A percentile compares a stretch with the other conserved stretches of the same genome.
Conservation (phyloP, 2,329 filamentous ascomycete genomes). For the Ceratocystis alfenasii region DNA sequence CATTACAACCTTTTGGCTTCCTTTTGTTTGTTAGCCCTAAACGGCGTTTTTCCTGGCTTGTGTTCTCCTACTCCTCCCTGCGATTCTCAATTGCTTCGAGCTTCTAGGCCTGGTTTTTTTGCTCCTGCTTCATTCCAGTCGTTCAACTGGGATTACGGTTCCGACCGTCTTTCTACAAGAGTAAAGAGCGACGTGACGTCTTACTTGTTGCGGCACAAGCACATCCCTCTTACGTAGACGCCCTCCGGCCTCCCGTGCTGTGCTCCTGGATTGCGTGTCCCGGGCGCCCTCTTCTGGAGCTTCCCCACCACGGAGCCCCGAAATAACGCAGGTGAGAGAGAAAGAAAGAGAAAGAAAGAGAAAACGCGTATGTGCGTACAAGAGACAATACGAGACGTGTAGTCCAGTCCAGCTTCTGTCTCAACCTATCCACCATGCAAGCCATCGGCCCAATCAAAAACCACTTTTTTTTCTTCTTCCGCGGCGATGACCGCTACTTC, state of each 20-base stretch:
- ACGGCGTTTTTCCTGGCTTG: not conserved
- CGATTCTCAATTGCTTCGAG: not conserved
- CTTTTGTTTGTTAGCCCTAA: not conserved
- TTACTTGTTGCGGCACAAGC: too few species aligned
- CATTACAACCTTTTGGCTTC: not conserved
- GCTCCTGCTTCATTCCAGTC: not conserved
- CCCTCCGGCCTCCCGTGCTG: not conserved
- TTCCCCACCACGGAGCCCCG: not conserved
- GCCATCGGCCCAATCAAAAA: conserved; percentile 8
- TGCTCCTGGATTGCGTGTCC: not conserved
- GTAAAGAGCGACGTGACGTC: too few species aligned
- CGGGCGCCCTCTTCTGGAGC: not conserved
- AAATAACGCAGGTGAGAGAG: not conserved
- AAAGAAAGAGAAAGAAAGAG: not conserved
- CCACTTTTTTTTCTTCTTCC: conserved; percentile 22
- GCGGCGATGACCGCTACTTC: conserved; percentile 19
- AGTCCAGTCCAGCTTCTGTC: too few species aligned
- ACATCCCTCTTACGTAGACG: too few species aligned
- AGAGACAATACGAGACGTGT: too few species aligned
- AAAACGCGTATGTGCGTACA: too few species aligned
- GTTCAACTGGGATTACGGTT: not conserved
- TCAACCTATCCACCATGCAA: not conserved
- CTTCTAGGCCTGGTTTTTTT: not conserved
- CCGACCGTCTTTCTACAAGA: too few species aligned
- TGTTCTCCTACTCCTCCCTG: not conserved